These are phyloP conservation scores for Xylariaceae sp. DNA, from an alignment of 2,329 filamentous ascomycete genomes.

Conservation along the genomic window DNA sequence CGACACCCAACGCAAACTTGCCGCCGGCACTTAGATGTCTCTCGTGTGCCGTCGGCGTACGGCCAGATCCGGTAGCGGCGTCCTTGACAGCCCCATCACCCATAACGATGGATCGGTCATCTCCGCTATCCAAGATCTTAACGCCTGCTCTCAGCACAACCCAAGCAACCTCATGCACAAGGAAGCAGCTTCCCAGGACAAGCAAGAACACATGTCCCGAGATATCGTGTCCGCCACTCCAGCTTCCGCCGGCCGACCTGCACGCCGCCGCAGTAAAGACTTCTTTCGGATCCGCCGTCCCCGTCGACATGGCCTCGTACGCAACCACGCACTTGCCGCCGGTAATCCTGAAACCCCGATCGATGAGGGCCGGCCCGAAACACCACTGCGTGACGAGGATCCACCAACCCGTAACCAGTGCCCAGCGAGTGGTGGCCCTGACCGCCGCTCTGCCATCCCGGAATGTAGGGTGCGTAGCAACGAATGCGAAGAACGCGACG, in stretches of 20 bases:
- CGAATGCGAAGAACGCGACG: conserved; percentile 63
- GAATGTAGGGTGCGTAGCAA: conserved; percentile 59
- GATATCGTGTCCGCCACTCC: conserved; percentile 94
- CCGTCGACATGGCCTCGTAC: conserved; percentile 41
- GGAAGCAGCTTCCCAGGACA: conserved; percentile 73
- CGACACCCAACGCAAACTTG: conserved; percentile 57
- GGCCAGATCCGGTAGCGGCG: conserved; percentile 44
- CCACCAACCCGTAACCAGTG: conserved; percentile 71
- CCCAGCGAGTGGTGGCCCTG: conserved; percentile 63
- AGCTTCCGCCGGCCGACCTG: conserved; percentile 72
- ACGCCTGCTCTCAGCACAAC: conserved; percentile 42
- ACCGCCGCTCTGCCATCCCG: conserved; percentile 33
- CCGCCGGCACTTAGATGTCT: conserved; percentile 40
- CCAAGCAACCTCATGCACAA: conserved; percentile 72
- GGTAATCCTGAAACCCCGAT: conserved; percentile 81
- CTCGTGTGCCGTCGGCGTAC: conserved; percentile 25
- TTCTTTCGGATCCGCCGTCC: conserved; percentile 41
- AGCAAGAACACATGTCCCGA: conserved; percentile 93
- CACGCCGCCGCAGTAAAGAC: conserved; percentile 73
- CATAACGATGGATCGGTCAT: conserved; percentile 63
- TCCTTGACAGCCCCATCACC: conserved; percentile 59
- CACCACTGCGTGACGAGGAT: conserved; percentile 91
- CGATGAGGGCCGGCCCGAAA: conserved; percentile 85
- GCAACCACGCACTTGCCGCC: conserved; percentile 74
- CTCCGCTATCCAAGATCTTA: conserved; percentile 40